Base-by-base conservation (phyloP, 768 basidiomycete species). In the Russula lepida region DNA sequence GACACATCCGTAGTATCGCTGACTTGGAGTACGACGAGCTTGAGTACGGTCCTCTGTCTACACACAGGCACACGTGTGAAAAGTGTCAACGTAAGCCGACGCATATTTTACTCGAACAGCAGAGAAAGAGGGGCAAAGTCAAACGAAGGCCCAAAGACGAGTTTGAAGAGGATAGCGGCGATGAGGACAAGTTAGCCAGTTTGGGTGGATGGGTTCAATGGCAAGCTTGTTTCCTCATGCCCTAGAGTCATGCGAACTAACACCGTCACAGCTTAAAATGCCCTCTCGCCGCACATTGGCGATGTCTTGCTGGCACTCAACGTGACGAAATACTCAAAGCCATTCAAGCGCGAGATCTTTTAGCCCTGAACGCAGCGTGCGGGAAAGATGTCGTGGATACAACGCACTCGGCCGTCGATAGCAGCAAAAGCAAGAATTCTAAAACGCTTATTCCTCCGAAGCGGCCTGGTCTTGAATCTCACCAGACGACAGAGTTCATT, bases 161-260 rank as follows among this genome's bases (percentile, higher is more conserved):
- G 58, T 77, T 81, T 35, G 78, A 79, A 44, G 85, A 83, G 53
- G 76, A 78, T 47, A 82, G 80, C 21, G 78, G 82, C 32, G 84
- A 86, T 46, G 74, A 78, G 39, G 80, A 82, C 39, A 75, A 73
- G 51, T 72, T 83, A 11, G 72, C 63, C 13, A 69, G 71, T 7
- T 73, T 86, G 49, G 91, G 91, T 13, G 91, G 91, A 28, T 94
- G 91, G 91, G 83, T 92, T 64, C 79, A 83, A 73, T 94, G 91
- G 89, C 89, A 70, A 58, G 80, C 73, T 48, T 32, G 27, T 33
- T 5, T 54, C 47, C 33, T 57, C 19, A 52, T 21, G 23, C 19
- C 28, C 23, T 53, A n/a, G n/a, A 56, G 6, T 46, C 47, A 56
- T 46, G 33, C 43, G 19, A 39, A 61, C 44, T 51, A 70, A 9